Evolutionary conservation across 176 grass and related monocot species (phyloP), one percentile per base, ranked within the genome.

Genomic region (Carex pumila): DNA sequence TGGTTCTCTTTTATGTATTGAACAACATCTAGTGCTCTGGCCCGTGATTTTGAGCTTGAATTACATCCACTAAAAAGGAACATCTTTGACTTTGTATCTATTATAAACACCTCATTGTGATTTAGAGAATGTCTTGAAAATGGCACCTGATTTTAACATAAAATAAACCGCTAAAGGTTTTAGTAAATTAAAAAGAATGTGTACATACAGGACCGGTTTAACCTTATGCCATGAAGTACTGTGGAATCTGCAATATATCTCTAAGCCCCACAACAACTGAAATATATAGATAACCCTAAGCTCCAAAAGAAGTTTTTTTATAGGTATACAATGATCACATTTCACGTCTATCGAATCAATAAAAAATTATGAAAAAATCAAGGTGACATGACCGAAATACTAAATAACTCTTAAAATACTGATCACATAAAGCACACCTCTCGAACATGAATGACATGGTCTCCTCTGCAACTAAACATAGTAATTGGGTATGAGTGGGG

Each of bases 61-160:
- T 94, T 89, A 86, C 82, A 94, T 50, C 94, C 94, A 52, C 88
- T 92, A 84, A 97, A 94, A 79, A 92, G 85, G 32, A 92, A 97
- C 17, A 97, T 87, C 88, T 94, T 94, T 60, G 86, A 87, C 0
- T 81, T 55, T 0, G 94, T 92, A 67, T 97, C 94, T 45, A 97
- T 80, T 86, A 97, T 86, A 90, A 97, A 97, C 12, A 86, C 88
- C 0, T 83, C 80, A 61, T 89, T 93, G 83, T 97, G 94, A 84
- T 86, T 87, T 50, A 97, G 74, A 49, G 90, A 92, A 81, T 91
- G 79, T 34, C 94, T 87, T 74, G 64, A 73, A 60, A 84, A 71
- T 57, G 49, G 52, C 21, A 72, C 72, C 72, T 76, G 49, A 76
- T 50, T 55, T 76, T 54, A 10, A 73, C 69, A 71, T 71, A 47